These are phyloP conservation scores for Pulveroboletus ravenelii DNA, from an alignment of 768 basidiomycete species.

Conservation along the genomic window DNA sequence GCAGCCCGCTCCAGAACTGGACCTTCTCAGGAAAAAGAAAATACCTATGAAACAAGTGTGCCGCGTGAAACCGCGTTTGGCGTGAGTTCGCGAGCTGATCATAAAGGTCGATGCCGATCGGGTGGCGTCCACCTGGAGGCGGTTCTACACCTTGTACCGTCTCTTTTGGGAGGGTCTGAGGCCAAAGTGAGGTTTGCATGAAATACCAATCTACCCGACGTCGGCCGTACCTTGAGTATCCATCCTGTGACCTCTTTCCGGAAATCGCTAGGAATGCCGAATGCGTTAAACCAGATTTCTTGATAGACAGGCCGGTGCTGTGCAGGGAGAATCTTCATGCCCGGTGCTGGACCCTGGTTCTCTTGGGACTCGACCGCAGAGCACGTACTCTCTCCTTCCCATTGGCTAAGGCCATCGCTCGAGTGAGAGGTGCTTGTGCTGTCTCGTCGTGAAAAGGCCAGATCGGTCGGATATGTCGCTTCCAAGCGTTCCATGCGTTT, in stretches of 20 bases:
- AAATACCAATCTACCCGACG: background rate
- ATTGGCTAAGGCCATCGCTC: slow-evolving; percentile 7
- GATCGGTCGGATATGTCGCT: background rate
- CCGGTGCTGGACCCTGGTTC: background rate
- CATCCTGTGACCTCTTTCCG: slow-evolving; percentile 38
- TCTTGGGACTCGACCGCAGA: slow-evolving; percentile 21
- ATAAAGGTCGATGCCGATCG: slow-evolving; percentile 27
- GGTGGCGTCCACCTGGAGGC: background rate
- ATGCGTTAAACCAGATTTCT: slow-evolving; percentile 14
- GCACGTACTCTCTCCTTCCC: slow-evolving; percentile 17
- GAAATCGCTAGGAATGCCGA: slow-evolving; percentile 33
- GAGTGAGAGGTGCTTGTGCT: slow-evolving; percentile 10
- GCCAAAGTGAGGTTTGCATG: background rate
- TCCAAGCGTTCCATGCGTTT: slow-evolving; percentile 6
- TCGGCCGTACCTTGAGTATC: slow-evolving; percentile 40
- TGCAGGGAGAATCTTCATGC: background rate
- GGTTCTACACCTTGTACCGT: background rate
- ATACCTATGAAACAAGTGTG: slow-evolving; percentile 55
- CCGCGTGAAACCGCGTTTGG: slow-evolving; percentile 64
- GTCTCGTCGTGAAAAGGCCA: background rate
- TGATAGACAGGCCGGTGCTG: background rate
- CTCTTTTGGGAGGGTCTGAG: slow-evolving; percentile 9
- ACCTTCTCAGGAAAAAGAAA: slow-evolving; percentile 36
- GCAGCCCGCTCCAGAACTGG: slow-evolving; percentile 7
- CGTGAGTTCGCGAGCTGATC: slow-evolving; percentile 52